Conservation (phyloP, 371 early-diverging fungal genomes). For the Conidiobolus incongruus region DNA sequence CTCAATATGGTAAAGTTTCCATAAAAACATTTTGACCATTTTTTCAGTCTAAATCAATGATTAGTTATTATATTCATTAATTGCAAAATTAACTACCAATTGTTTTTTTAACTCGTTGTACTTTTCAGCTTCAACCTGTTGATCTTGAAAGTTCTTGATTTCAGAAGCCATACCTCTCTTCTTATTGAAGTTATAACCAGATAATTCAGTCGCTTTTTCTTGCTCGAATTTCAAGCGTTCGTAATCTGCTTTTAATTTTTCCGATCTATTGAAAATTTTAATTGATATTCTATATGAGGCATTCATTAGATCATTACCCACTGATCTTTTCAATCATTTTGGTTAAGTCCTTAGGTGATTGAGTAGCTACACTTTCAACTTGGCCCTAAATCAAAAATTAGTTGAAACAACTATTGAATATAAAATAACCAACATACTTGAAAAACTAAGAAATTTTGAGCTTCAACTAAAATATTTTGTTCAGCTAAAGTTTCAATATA, state of each 20-base stretch:
- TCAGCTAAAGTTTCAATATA: slow-evolving; percentile 63
- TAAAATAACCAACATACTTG: slow-evolving; percentile 27
- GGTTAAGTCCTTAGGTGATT: slow-evolving; percentile 86
- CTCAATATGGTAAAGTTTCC: slow-evolving; percentile 78
- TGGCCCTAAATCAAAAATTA: slow-evolving; percentile 44
- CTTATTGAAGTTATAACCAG: slow-evolving; percentile 66
- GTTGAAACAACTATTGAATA: neutral
- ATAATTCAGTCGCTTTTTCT: slow-evolving; percentile 71
- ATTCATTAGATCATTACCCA: slow-evolving; percentile 23
- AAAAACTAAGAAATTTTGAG: slow-evolving; percentile 95
- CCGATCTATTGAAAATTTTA: slow-evolving; percentile 23
- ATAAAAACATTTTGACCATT: slow-evolving; percentile 42
- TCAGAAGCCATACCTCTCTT: slow-evolving; percentile 70
- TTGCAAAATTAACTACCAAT: slow-evolving; percentile 10
- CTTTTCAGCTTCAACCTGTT: slow-evolving; percentile 71
- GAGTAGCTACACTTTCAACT: slow-evolving; percentile 91
- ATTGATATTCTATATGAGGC: neutral
- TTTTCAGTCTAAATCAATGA: slow-evolving; percentile 29
- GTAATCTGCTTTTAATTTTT: slow-evolving; percentile 73
- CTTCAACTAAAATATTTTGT: slow-evolving; percentile 83
- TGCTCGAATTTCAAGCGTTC: slow-evolving; percentile 57
- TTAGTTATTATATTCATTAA: neutral
- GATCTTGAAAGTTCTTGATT: slow-evolving; percentile 74
- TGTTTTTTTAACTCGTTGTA: slow-evolving; percentile 43
- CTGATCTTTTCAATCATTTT: slow-evolving; percentile 89